A percentile compares a stretch with the other conserved stretches of the same genome.
phyloP scores from a whole-genome alignment of 2,329 filamentous ascomycete genomes.

The Setomelanomma holmii region DNA sequence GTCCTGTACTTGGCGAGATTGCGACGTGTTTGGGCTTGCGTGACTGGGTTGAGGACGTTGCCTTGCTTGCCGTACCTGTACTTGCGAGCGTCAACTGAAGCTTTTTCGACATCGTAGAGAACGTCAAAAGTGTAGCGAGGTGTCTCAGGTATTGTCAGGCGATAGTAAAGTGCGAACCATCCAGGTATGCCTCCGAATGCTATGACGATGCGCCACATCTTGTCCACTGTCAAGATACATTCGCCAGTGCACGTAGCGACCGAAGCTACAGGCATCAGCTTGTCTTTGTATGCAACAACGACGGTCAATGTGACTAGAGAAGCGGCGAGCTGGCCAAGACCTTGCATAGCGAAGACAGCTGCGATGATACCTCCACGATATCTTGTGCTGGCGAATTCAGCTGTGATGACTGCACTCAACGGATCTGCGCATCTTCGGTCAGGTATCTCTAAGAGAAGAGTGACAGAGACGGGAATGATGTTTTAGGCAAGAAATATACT shows the following conservation, averaged over 20 bases:
- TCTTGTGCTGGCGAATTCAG: conserved; percentile 85
- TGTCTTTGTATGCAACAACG: conserved; percentile 72
- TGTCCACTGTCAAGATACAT: conserved; percentile 77
- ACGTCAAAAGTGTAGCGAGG: conserved; percentile 89
- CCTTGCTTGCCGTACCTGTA: conserved; percentile 70
- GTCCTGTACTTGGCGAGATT: conserved; percentile 46
- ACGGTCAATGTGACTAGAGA: conserved; percentile 78
- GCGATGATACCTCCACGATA: conserved; percentile 90
- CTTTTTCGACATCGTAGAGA: conserved; percentile 69
- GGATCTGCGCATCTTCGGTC: conserved; percentile 60
- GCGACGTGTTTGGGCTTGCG: conserved; percentile 63
- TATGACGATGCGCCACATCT: conserved; percentile 85
- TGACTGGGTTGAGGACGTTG: conserved; percentile 69
- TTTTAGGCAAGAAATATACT: too few relatives aligned
- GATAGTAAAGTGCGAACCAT: conserved; percentile 83
- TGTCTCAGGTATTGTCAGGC: conserved; percentile 86
- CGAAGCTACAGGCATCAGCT: conserved; percentile 61
- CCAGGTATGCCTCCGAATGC: conserved; percentile 82
- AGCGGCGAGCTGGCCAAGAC: conserved; percentile 78
- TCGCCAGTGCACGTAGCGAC: conserved; percentile 65
- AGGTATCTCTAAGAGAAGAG: too few relatives aligned
- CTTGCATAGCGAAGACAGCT: conserved; percentile 86
- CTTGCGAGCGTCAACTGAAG: conserved; percentile 72
- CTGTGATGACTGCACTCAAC: conserved; percentile 82
- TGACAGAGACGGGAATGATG: not conserved